These are phyloP conservation scores for Epichloe aotearoae DNA, from an alignment of 2,329 filamentous ascomycete species.

Conservation along the genomic window DNA sequence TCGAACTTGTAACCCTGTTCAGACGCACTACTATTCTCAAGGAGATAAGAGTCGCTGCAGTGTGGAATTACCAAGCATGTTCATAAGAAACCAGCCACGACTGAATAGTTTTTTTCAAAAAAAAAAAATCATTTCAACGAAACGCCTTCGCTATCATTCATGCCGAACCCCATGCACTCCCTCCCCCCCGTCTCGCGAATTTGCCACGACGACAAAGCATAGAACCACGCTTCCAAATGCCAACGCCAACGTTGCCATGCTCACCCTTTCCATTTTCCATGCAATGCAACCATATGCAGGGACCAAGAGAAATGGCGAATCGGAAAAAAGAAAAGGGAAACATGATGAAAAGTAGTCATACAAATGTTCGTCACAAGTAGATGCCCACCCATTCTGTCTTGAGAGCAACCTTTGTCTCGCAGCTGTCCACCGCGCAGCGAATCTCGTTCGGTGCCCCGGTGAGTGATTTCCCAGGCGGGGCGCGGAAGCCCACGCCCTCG, in stretches of 20 bases:
- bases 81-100: too few relatives aligned
- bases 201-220: not conserved
- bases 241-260: not conserved
- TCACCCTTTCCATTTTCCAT: not conserved
- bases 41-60: too few relatives aligned
- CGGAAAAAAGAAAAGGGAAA: not conserved
- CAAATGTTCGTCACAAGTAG: constrained; percentile 28
- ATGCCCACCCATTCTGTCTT: constrained; percentile 51
- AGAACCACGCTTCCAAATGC: not conserved
- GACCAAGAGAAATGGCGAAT: not conserved
- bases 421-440: constrained; percentile 44
- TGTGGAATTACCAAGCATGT: too few relatives aligned
- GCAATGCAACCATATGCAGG: not conserved
- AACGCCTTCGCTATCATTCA: not conserved
- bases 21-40: too few relatives aligned
- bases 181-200: not conserved
- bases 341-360: not conserved
- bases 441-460: constrained; percentile 20
- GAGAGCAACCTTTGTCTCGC: constrained; percentile 35
- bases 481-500: constrained; percentile 26
- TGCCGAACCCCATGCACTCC: not conserved
- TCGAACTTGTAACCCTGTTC: too few relatives aligned
- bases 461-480: constrained; percentile 15
- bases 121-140: not conserved
- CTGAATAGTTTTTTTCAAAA: too few relatives aligned